Evolutionary conservation across 2,329 filamentous ascomycete genomes (phyloP).

Genomic region (Mycosphaerella arachidis): DNA sequence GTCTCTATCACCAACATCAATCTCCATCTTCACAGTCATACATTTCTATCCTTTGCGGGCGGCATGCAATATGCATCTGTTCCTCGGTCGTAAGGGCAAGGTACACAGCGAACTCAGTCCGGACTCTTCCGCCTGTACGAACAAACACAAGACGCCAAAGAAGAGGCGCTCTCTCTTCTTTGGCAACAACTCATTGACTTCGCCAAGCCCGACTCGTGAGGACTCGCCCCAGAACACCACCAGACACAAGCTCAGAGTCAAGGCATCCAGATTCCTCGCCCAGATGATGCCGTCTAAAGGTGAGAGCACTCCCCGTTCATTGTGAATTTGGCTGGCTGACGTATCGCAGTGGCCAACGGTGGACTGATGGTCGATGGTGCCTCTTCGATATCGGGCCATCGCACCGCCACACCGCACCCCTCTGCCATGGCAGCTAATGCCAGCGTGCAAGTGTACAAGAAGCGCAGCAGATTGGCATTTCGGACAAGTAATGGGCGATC

Average conservation of each 20-base stretch:
- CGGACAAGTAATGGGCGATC: constrained; percentile 11
- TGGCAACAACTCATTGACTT: constrained; percentile 1
- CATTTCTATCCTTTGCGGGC: neutral
- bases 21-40: neutral
- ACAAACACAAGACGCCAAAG: neutral
- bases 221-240: neutral
- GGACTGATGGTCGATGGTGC: constrained; percentile 16
- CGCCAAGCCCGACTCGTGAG: neutral
- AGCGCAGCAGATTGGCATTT: neutral
- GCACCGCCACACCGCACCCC: constrained; percentile 18
- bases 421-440: constrained; percentile 11
- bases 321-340: neutral
- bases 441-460: neutral
- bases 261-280: constrained; percentile 15
- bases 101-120: neutral
- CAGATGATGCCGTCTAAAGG: constrained; percentile 2
- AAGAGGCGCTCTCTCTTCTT: constrained; percentile 17
- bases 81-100: constrained; percentile 2
- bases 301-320: constrained; percentile 1
- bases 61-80: constrained; percentile 18
- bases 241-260: constrained; percentile 11
- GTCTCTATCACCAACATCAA: neutral
- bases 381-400: constrained; percentile 18
- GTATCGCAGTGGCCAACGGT: neutral
- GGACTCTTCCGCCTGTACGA: neutral